phyloP scores from a whole-genome alignment of 768 basidiomycete species.

The Piloderma croceum region DNA sequence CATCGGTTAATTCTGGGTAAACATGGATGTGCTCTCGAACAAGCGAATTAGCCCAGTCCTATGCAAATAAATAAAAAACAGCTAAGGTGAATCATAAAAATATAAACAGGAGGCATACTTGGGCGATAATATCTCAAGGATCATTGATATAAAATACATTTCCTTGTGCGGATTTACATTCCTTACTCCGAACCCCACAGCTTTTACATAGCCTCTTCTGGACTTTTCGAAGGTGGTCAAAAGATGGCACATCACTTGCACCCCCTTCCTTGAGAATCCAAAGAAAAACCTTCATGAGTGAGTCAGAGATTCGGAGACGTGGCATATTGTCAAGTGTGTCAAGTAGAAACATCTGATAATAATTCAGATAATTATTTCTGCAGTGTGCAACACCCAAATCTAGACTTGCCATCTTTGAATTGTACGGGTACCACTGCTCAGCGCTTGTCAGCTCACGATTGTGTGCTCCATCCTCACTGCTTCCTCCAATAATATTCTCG shows the following conservation, averaged over 20 bases:
- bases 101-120: no score
- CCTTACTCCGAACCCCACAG: background rate
- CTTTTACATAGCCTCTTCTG: background rate
- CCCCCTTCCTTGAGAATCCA: constrained; percentile 1
- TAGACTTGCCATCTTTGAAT: no score
- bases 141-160: no score
- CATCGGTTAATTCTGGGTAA: constrained; percentile 23
- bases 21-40: constrained; percentile 16
- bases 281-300: constrained; percentile 1
- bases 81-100: no score
- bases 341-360: constrained; percentile 7
- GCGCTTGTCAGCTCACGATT: no score
- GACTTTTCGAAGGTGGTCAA: background rate
- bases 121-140: no score
- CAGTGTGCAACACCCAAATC: no score
- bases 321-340: constrained; percentile 6
- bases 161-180: background rate
- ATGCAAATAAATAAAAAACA: background rate
- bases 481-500: no score
- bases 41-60: constrained; percentile 27
- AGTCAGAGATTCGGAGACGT: constrained; percentile 4
- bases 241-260: constrained; percentile 1
- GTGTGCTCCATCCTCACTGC: no score
- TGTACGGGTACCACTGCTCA: no score
- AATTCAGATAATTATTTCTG: constrained; percentile 9